These are phyloP conservation scores for Alternaria infectoria DNA, from an alignment of 2,329 filamentous ascomycete genomes.

Conservation along the genomic window DNA sequence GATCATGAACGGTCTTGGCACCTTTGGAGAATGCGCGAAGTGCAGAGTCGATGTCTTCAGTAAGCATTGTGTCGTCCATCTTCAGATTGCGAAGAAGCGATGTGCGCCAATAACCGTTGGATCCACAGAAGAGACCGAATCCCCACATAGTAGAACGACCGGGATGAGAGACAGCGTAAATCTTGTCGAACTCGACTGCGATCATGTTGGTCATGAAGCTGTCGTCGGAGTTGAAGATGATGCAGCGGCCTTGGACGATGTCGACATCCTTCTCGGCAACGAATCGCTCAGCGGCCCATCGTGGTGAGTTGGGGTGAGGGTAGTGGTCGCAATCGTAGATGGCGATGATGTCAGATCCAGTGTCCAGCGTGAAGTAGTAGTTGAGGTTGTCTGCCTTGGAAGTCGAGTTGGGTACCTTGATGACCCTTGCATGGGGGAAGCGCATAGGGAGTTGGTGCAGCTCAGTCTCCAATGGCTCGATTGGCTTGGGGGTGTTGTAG, in stretches of 20 bases:
- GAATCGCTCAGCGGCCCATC: conserved; percentile 58
- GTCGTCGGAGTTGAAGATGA: conserved; percentile 56
- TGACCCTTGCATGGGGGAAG: conserved; percentile 52
- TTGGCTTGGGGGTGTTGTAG: conserved; percentile 57
- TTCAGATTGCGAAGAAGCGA: conserved; percentile 53
- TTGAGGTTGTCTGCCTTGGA: conserved; percentile 60
- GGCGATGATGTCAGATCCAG: conserved; percentile 54
- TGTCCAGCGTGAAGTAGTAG: conserved; percentile 55
- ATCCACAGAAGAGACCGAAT: conserved; percentile 58
- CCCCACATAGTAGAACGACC: conserved; percentile 56
- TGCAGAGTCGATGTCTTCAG: conserved; percentile 59
- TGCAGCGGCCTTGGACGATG: conserved; percentile 58
- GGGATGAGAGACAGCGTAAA: conserved; percentile 59
- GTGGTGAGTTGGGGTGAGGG: conserved; percentile 56
- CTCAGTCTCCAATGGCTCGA: conserved; percentile 55
- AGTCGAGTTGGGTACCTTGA: conserved; percentile 57
- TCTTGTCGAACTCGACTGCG: conserved; percentile 59
- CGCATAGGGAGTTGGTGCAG: conserved; percentile 47
- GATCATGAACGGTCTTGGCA: conserved; percentile 55
- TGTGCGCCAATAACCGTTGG: conserved; percentile 58
- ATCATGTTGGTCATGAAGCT: conserved; percentile 56
- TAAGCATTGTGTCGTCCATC: conserved; percentile 59
- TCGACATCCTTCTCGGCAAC: conserved; percentile 51
- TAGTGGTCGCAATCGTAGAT: conserved; percentile 61
- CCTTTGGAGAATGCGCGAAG: conserved; percentile 54